A percentile compares a stretch with the other conserved stretches of the same genome.
Conservation (phyloP, 805 yeast species). For the Saccharomycopsis sp. region DNA sequence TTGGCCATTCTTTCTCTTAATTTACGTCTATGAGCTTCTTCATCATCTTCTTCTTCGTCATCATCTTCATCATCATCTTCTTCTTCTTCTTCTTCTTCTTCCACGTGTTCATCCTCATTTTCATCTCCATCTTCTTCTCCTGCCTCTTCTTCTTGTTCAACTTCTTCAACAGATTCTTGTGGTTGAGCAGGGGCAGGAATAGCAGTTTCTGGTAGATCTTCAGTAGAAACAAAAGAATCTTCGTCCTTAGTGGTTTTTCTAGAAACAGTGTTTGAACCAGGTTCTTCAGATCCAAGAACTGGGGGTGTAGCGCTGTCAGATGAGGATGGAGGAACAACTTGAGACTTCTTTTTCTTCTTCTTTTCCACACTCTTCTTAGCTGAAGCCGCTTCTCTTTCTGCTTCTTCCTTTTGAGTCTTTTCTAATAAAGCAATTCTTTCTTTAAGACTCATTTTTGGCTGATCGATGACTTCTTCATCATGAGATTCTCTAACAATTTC, state of each 20-base stretch:
- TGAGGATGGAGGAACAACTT: not conserved
- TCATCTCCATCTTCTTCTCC: not conserved
- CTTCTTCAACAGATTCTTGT: not conserved
- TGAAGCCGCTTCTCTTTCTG: conserved; percentile 57
- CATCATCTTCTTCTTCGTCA: conserved; percentile 14
- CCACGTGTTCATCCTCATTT: not conserved
- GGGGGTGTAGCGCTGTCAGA: conserved; percentile 8
- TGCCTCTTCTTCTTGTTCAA: not conserved
- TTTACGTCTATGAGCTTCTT: conserved; percentile 12
- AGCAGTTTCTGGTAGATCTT: no score
- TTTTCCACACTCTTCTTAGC: conserved; percentile 40
- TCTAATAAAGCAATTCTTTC: conserved; percentile 83
- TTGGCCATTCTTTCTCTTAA: conserved; percentile 18
- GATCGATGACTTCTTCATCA: conserved; percentile 24
- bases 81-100: conserved; percentile 17
- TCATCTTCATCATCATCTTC: conserved; percentile 18
- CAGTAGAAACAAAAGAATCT: no score
- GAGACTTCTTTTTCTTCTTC: conserved; percentile 28
- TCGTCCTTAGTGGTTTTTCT: not conserved
- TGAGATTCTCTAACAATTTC: no score
- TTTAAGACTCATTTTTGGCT: conserved; percentile 71
- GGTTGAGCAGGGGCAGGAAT: no score
- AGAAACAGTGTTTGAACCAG: not conserved
- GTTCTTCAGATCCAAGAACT: conserved; percentile 1
- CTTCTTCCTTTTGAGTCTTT: conserved; percentile 71